Base-by-base conservation (phyloP, 176 grass and related monocot species). In the Chrysopogon serrulatus region DNA sequence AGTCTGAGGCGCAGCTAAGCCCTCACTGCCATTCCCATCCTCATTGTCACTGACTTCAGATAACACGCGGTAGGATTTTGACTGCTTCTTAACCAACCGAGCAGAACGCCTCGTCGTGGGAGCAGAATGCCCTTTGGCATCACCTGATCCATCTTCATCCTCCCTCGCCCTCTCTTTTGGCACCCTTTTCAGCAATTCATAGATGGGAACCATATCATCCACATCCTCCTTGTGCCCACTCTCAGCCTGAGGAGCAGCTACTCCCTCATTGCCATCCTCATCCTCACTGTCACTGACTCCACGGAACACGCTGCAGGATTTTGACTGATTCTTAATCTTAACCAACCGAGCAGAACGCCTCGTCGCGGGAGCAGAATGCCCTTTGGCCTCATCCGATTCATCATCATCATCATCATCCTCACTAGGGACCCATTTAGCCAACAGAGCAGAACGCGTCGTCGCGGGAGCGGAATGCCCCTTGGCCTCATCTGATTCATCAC, bases 201-300 rank as follows among this genome's bases (percentile, higher is more conserved):
- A 24, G 51, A 85, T 94, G 11, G 73, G 79, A 66, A 82, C 71
- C 43, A 35, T 59, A 84, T 90, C 94, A 79, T 80, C 81, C 24
- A 76, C 82, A 23, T 48, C 45, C 47, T 90, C 36, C 0, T 59
- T 49, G 47, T 49, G 18, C 26, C 32, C 76, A 31, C 34, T 88
- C 65, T 94, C 79, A 2, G 73, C 88, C 42, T 83, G 65, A 13
- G 59, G 77, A 0, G n/a, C 63, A 1, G 32, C 2, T 70, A 37
- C 33, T 72, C 47, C 57, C 21, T 31, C 63, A 17, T 21, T 17
- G 21, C 4, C 71, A 67, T 68, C 43, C 17, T 90, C 85, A 74
- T 61, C 79, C 43, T 90, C 91, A 43, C 73, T 83, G 21, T 91
- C 94, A 80, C 90, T 86, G 14, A 68, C 24, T 69, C 45, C 80